Percentiles rank a stretch among this genome's conserved stretches.
Evolutionary conservation across 2,329 filamentous ascomycete genomes (phyloP).

Genomic region (Neospermospora avenae): DNA sequence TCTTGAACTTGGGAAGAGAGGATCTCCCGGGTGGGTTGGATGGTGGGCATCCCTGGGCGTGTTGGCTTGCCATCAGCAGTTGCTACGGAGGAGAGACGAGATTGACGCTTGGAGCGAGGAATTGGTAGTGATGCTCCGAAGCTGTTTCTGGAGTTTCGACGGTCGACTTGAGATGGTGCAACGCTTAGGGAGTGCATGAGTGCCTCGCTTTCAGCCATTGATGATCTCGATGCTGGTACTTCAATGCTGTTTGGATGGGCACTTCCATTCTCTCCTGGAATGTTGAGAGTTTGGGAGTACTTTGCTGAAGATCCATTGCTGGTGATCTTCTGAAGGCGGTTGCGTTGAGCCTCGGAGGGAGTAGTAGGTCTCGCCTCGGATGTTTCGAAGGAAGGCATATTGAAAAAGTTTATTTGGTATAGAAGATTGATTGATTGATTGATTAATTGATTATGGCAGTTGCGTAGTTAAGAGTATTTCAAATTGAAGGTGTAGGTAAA

Average conservation of each 20-base stretch:
- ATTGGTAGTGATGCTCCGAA: conserved; percentile 72
- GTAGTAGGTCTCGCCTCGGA: conserved; percentile 35
- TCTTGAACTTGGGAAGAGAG: conserved; percentile 69
- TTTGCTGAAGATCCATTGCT: conserved; percentile 22
- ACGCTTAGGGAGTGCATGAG: conserved; percentile 73
- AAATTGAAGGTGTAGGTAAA: background rate
- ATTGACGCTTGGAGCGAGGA: conserved; percentile 65
- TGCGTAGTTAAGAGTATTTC: background rate
- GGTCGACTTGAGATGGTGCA: conserved; percentile 63
- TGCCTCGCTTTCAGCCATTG: conserved; percentile 62
- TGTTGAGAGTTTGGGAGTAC: conserved; percentile 33
- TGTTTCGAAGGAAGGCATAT: conserved; percentile 60
- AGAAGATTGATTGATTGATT: background rate
- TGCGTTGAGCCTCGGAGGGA: conserved; percentile 10
- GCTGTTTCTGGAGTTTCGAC: conserved; percentile 69
- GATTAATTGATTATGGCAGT: too few relatives aligned
- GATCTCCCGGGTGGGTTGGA: conserved; percentile 63
- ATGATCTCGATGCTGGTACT: conserved; percentile 65
- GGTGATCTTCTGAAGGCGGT: conserved; percentile 24
- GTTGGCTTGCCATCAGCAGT: conserved; percentile 44
- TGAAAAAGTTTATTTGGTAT: conserved; percentile 31
- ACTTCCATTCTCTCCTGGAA: conserved; percentile 41
- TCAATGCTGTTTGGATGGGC: conserved; percentile 51
- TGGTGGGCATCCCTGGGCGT: conserved; percentile 55
- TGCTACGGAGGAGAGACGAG: conserved; percentile 61